phyloP scores from a whole-genome alignment of 352 stramenopile species.

The Phytophthora niederhauseri region DNA sequence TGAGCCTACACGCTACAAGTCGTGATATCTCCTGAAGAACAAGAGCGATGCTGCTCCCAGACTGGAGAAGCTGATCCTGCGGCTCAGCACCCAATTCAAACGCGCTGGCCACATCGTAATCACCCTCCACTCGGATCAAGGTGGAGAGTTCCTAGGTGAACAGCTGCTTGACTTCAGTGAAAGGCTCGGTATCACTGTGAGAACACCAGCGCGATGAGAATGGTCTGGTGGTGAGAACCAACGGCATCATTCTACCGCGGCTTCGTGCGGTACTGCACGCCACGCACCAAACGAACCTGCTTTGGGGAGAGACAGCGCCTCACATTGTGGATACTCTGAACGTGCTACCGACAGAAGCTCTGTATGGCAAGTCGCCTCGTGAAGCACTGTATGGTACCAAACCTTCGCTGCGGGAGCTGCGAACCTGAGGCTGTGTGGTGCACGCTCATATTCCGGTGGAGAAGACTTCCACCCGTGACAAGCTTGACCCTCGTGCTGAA shows the following conservation, averaged over 20 bases:
- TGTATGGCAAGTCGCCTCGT: too few species aligned
- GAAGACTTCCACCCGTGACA: constrained; percentile 3
- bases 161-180: too few species aligned
- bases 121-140: too few species aligned
- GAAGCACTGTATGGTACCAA: too few species aligned
- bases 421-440: constrained; percentile 24
- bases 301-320: constrained; percentile 18
- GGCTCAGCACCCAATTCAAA: too few species aligned
- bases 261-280: constrained; percentile 21
- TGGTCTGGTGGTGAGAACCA: background rate
- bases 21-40: constrained; percentile 9
- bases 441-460: constrained; percentile 12
- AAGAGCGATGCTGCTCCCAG: constrained; percentile 10
- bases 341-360: too few species aligned
- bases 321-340: too few species aligned
- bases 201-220: too few species aligned
- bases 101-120: too few species aligned
- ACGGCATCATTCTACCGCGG: constrained; percentile 4
- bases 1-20: constrained; percentile 28
- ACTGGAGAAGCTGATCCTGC: too few species aligned
- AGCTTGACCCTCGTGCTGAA: constrained; percentile 7
- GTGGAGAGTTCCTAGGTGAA: too few species aligned
- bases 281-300: constrained; percentile 13
- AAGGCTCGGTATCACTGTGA: too few species aligned
- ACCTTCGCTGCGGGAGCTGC: constrained; percentile 8